These are phyloP conservation scores for Lotus japonicus DNA, from an alignment of 306 rosid genomes.

Conservation along the genomic window DNA sequence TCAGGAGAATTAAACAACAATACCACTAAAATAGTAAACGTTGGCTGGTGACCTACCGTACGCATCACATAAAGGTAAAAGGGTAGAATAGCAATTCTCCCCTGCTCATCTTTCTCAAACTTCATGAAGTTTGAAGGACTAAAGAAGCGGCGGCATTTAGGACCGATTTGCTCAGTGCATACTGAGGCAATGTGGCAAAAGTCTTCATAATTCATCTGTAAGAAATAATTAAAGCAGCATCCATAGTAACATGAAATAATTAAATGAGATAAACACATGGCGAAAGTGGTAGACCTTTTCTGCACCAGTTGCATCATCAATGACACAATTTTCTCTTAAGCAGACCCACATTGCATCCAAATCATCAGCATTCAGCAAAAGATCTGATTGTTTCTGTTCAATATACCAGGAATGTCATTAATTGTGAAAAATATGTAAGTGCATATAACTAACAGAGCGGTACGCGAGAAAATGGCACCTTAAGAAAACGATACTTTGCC, in stretches of 20 bases:
- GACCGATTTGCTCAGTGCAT: constrained; percentile 97
- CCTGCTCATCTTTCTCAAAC: constrained; percentile 98
- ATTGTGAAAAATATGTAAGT: constrained; percentile 18
- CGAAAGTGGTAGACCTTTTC: constrained; percentile 63
- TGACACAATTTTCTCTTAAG: constrained; percentile 95
- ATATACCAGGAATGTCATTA: constrained; percentile 18
- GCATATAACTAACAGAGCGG: constrained; percentile 7
- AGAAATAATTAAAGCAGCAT: constrained; percentile 33
- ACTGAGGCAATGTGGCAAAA: constrained; percentile 99
- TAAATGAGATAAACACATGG: background rate
- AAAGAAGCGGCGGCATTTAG: constrained; percentile 90
- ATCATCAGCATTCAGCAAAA: constrained; percentile 94
- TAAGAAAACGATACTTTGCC: constrained; percentile 85
- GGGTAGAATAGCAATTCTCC: constrained; percentile 99
- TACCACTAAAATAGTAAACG: background rate
- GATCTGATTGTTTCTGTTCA: constrained; percentile 95
- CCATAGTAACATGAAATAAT: constrained; percentile 11
- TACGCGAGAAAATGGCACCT: constrained; percentile 35
- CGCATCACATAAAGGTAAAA: constrained; percentile 99
- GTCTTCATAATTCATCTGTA: constrained; percentile 97
- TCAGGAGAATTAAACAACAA: constrained; percentile 3
- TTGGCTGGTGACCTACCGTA: constrained; percentile 54
- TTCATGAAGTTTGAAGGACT: constrained; percentile 99
- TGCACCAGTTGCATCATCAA: constrained; percentile 96
- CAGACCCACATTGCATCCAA: constrained; percentile 99